Conservation (phyloP, 768 basidiomycete species). For the Panus rudis region DNA sequence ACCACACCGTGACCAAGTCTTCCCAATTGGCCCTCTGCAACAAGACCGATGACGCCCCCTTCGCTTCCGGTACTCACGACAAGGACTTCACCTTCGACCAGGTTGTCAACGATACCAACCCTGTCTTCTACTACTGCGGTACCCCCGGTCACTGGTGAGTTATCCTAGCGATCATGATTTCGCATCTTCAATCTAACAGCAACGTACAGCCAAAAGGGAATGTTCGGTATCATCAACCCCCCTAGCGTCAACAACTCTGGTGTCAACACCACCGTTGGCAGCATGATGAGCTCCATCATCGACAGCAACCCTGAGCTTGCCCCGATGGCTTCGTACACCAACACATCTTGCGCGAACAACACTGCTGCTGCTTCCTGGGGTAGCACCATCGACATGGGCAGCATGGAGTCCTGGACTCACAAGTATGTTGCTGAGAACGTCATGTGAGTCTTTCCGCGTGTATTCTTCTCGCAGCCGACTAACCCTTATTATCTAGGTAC, state of each 20-base stretch:
- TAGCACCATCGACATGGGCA: conserved; percentile 47
- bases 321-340: conserved; percentile 48
- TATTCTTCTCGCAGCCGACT: neutral
- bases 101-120: conserved; percentile 65
- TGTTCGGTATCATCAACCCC: conserved; percentile 79
- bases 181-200: neutral
- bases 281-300: conserved; percentile 41
- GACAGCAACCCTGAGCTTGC: conserved; percentile 42
- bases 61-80: conserved; percentile 61
- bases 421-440: conserved; percentile 49
- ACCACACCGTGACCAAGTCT: conserved; percentile 79
- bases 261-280: conserved; percentile 37
- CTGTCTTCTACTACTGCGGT: conserved; percentile 72
- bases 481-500: conserved; percentile 24
- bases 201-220: conserved; percentile 49
- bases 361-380: conserved; percentile 52
- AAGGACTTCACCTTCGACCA: conserved; percentile 61
- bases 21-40: conserved; percentile 67
- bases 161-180: neutral
- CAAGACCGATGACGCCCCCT: conserved; percentile 50
- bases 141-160: conserved; percentile 54
- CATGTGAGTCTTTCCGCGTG: conserved; percentile 20
- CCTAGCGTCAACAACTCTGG: conserved; percentile 39
- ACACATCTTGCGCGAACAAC: conserved; percentile 41
- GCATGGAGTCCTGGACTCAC: conserved; percentile 50